Percentiles rank a stretch among this genome's conserved stretches.
Evolutionary conservation across 164 flowering plant genomes (phyloP).

Genomic region (Nymphaea colorata): DNA sequence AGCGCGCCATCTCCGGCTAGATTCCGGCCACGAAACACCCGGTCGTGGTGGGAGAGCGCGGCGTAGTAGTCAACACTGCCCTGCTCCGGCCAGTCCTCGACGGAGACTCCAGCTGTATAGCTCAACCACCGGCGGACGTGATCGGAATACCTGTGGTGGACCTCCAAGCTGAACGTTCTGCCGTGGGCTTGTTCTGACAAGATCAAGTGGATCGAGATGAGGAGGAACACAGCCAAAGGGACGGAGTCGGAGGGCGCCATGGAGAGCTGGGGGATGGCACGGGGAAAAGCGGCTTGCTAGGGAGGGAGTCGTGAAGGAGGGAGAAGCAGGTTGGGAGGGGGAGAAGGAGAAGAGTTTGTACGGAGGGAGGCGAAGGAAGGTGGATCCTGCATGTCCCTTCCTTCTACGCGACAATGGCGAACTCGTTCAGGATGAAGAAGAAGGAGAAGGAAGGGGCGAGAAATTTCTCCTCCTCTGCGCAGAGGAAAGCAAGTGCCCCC

Average conservation of each 20-base stretch:
- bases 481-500: too few species aligned
- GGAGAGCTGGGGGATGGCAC: background rate
- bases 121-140: constrained; percentile 41
- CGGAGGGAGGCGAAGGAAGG: background rate
- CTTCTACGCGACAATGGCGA: too few species aligned
- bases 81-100: constrained; percentile 29
- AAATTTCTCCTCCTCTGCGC: too few species aligned
- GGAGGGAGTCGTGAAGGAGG: background rate
- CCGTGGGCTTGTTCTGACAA: constrained; percentile 16
- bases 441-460: background rate
- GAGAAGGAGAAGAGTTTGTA: background rate
- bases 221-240: background rate
- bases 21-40: constrained; percentile 35
- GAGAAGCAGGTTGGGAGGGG: background rate
- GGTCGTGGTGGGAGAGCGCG: constrained; percentile 39
- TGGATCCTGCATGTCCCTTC: background rate
- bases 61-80: constrained; percentile 54
- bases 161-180: constrained; percentile 41
- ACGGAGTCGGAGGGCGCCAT: background rate
- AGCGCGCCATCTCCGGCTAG: constrained; percentile 17
- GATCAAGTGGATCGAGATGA: background rate
- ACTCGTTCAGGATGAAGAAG: background rate
- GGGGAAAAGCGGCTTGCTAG: background rate
- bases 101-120: constrained; percentile 9
- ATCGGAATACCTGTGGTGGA: constrained; percentile 74